Conservation (phyloP, 768 basidiomycete species). For the Amyloporia xantha region DNA sequence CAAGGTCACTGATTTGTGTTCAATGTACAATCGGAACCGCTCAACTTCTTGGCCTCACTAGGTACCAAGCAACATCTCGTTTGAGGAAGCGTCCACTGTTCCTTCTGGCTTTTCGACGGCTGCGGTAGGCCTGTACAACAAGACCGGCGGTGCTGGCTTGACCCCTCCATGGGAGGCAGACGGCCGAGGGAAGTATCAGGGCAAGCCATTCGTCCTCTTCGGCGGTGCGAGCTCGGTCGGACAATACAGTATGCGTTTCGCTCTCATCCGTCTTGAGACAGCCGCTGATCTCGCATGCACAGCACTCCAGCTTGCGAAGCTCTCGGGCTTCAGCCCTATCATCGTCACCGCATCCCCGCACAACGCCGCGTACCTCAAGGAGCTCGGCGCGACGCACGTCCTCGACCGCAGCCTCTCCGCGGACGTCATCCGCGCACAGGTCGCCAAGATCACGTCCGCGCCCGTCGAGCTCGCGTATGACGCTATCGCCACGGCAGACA, state of each 20-base stretch:
- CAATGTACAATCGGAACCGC: slow-evolving; percentile 4
- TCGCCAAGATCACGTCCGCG: too few relatives aligned
- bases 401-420: too few relatives aligned
- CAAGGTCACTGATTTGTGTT: slow-evolving; percentile 15
- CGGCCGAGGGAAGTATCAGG: slow-evolving; percentile 4
- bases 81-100: slow-evolving; percentile 36
- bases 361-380: too few relatives aligned
- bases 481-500: too few relatives aligned
- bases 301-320: too few relatives aligned
- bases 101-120: slow-evolving; percentile 35
- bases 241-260: slow-evolving; percentile 19
- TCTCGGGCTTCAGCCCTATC: too few relatives aligned
- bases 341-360: too few relatives aligned
- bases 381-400: too few relatives aligned
- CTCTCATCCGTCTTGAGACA: not conserved
- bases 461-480: too few relatives aligned
- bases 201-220: slow-evolving; percentile 21
- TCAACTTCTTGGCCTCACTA: not conserved
- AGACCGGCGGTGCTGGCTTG: not conserved
- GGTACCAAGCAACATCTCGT: slow-evolving; percentile 31
- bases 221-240: slow-evolving; percentile 25
- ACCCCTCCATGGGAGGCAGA: slow-evolving; percentile 10
- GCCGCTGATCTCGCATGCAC: too few relatives aligned
- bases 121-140: slow-evolving; percentile 26
- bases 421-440: too few relatives aligned